Base-by-base conservation (phyloP, 2,329 filamentous ascomycete species). In the Aotearoamyces nothofagi region DNA sequence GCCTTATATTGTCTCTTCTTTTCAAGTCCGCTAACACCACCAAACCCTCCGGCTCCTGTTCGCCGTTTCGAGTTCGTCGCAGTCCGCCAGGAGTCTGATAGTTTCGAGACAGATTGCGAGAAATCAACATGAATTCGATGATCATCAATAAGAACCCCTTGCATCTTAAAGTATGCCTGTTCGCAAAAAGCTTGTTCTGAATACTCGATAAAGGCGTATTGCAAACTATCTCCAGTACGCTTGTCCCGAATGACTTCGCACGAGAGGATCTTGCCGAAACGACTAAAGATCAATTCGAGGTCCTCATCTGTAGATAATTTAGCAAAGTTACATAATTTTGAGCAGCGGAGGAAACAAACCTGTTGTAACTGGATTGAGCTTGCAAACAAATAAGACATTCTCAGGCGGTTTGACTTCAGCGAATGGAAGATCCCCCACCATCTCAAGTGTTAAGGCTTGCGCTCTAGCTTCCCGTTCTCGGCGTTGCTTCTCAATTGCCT, bases 51-150 rank as follows among this genome's bases (percentile, higher is more conserved):
- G 17, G 62, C 63, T 11, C 55, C 55, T 3, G 58, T 52, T 46
- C 63, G 57, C 26, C 87, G 69, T 57, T 92, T 94, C 22, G 66
- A 69, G 46, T 92, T 92, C 12, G 86, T 83, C 23, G 77, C 76
- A 35, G 72, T 78, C 37, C 90, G 69, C 90, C 90, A 98, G 10
- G 76, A 75, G 37, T 92, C 82, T 25, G 83, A 90, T 5, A 98
- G 58, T 49, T 83, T 87, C 37, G 75, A 69, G 36, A 86, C 90
- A 49, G 83, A 93, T 57, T 98, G 90, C 8, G 86, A 94, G 54
- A 98, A 98, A 56, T 98, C 90, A 32, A 98, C 90, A 48, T 98
- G 90, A 38, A 98, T 98, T 23, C 90, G 77, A 39, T 93, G 81
- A 44, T 98, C 90, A 46, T 98, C 90, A 39, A 98, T 96, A 31